A percentile compares a stretch with the other conserved stretches of the same genome.
Evolutionary conservation across 352 stramenopile genomes (phyloP).

Genomic region (Pythium chondricola): DNA sequence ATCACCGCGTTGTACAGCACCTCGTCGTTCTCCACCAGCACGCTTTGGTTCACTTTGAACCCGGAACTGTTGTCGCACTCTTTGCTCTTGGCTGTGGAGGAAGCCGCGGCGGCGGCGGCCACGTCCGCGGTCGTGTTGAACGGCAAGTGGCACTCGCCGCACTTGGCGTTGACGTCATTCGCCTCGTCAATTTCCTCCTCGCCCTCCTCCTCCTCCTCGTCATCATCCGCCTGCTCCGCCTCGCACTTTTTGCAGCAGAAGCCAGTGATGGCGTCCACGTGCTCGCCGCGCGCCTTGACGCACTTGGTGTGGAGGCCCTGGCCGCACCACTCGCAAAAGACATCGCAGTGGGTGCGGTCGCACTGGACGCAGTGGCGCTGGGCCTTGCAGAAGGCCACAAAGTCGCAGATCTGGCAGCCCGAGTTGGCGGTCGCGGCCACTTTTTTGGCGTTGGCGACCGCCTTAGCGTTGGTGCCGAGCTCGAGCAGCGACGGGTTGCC

Average conservation of each 20-base stretch:
- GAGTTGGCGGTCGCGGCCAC: slow-evolving; percentile 20
- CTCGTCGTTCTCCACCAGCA: slow-evolving; percentile 82
- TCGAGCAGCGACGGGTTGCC: slow-evolving; percentile 29
- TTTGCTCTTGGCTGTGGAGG: slow-evolving; percentile 5
- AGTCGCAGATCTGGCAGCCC: slow-evolving; percentile 79
- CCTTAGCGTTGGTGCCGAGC: slow-evolving; percentile 28
- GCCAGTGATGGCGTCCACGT: slow-evolving; percentile 42
- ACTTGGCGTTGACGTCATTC: slow-evolving; percentile 57
- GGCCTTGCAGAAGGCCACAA: slow-evolving; percentile 61
- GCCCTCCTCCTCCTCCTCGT: slow-evolving; percentile 41
- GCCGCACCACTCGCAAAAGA: slow-evolving; percentile 84
- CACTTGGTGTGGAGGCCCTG: slow-evolving; percentile 76
- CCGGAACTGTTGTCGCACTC: slow-evolving; percentile 22
- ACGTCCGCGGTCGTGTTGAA: slow-evolving; percentile 39
- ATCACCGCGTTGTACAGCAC: slow-evolving; percentile 85
- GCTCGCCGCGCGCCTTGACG: slow-evolving; percentile 39
- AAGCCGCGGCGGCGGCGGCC: slow-evolving; percentile 7
- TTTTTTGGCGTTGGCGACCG: slow-evolving; percentile 45
- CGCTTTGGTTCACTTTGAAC: slow-evolving; percentile 79
- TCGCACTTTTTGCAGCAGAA: slow-evolving; percentile 78
- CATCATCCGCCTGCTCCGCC: slow-evolving; percentile 47
- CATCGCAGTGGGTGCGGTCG: slow-evolving; percentile 47
- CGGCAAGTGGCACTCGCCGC: slow-evolving; percentile 51
- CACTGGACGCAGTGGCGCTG: slow-evolving; percentile 67
- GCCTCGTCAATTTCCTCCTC: slow-evolving; percentile 24